These are phyloP conservation scores for Dactylellina haptotyla DNA, from an alignment of 2,329 filamentous ascomycete genomes.

Conservation along the genomic window DNA sequence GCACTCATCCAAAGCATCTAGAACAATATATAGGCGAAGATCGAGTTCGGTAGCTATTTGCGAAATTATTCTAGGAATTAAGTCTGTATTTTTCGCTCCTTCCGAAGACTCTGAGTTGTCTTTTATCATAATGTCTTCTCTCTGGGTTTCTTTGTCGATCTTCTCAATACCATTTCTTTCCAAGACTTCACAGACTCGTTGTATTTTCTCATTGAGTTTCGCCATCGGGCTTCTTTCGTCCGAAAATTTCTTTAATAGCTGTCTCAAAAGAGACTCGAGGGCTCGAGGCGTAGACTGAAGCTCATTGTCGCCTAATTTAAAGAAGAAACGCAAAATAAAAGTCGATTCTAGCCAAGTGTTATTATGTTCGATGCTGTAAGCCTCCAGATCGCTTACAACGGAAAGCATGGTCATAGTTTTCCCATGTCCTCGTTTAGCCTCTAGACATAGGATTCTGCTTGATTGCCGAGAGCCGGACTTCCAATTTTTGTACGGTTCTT, in stretches of 20 bases:
- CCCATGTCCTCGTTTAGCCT: conserved; percentile 21
- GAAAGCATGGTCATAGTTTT: conserved; percentile 32
- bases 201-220: not conserved
- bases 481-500: conserved; percentile 11
- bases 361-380: not conserved
- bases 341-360: not conserved
- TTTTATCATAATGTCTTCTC: not conserved
- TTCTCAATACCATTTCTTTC: conserved; percentile 9
- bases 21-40: conserved; percentile 15
- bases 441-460: conserved; percentile 18
- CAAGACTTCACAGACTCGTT: not conserved
- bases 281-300: conserved; percentile 12
- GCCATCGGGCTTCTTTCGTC: not conserved
- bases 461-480: not conserved
- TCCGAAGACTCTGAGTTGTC: not conserved
- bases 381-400: conserved; percentile 10
- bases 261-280: conserved; percentile 13
- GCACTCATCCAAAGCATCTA: conserved; percentile 36
- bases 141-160: conserved; percentile 1
- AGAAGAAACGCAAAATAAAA: conserved; percentile 27
- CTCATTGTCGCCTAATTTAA: conserved; percentile 18
- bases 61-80: conserved; percentile 14
- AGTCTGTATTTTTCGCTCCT: not conserved
- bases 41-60: conserved; percentile 9
- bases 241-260: not conserved